Percentiles rank a stretch among this genome's conserved stretches.
These are phyloP conservation scores for Coniochaeta sp. DNA, from an alignment of 2,329 filamentous ascomycete genomes.

Conservation along the genomic window DNA sequence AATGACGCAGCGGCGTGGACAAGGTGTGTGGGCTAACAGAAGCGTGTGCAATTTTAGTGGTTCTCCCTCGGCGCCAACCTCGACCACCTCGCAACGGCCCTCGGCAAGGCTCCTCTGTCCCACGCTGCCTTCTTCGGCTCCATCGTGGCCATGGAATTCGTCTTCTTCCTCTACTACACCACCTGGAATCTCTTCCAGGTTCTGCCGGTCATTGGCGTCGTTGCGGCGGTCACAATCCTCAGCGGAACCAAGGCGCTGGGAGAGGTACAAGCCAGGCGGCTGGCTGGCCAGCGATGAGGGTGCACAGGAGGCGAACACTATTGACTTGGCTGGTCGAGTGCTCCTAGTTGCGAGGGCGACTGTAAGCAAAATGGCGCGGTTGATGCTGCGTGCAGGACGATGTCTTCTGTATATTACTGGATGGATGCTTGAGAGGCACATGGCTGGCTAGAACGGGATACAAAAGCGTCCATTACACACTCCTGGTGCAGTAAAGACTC, in stretches of 20 bases:
- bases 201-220: conserved; percentile 62
- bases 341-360: not conserved
- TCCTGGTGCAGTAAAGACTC: not conserved
- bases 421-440: not conserved
- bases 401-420: not conserved
- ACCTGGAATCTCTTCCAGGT: conserved; percentile 88
- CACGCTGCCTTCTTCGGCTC: conserved; percentile 83
- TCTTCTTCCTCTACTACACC: conserved; percentile 93
- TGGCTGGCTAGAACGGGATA: not conserved
- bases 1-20: not conserved
- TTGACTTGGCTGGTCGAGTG: not conserved
- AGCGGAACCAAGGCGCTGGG: conserved; percentile 86
- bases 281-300: conserved; percentile 62
- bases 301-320: not conserved
- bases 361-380: not conserved
- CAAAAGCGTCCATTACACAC: not conserved
- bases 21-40: not conserved
- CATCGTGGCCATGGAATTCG: conserved; percentile 76
- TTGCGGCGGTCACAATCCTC: conserved; percentile 68
- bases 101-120: conserved; percentile 69
- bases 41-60: conserved; percentile 52
- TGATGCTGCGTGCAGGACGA: not conserved
- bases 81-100: conserved; percentile 66
- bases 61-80: conserved; percentile 74
- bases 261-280: conserved; percentile 82